These are phyloP conservation scores for Xylariaceae sp. DNA, from an alignment of 2,329 filamentous ascomycete species.

Conservation along the genomic window DNA sequence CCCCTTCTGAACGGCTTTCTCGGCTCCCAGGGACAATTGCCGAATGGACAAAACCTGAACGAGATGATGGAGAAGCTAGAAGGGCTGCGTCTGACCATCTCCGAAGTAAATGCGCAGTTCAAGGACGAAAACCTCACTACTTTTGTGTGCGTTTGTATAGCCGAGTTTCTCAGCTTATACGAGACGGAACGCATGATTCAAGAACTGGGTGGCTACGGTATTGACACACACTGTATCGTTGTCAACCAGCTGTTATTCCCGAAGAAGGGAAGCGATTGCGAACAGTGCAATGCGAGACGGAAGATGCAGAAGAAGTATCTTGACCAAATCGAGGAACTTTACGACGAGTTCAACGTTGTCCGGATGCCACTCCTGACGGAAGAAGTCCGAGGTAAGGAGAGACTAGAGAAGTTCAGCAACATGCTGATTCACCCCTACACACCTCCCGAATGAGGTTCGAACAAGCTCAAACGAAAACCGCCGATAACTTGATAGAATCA, in stretches of 20 bases:
- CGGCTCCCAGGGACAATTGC: constrained; percentile 68
- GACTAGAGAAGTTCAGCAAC: constrained; percentile 82
- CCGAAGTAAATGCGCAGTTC: constrained; percentile 96
- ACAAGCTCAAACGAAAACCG: background rate
- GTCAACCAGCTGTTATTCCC: constrained; percentile 98
- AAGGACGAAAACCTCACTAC: constrained; percentile 94
- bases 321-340: constrained; percentile 96
- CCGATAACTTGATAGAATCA: background rate
- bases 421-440: constrained; percentile 76
- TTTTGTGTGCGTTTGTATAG: constrained; percentile 97
- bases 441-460: constrained; percentile 49
- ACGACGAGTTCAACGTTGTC: constrained; percentile 98
- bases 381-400: constrained; percentile 93
- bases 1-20: constrained; percentile 93
- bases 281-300: constrained; percentile 88
- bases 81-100: constrained; percentile 84
- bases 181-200: constrained; percentile 99
- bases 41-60: constrained; percentile 87
- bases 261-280: constrained; percentile 75
- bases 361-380: constrained; percentile 96
- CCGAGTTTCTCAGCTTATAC: constrained; percentile 93
- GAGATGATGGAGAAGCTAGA: constrained; percentile 96
- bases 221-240: constrained; percentile 95
- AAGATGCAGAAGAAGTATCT: constrained; percentile 99
- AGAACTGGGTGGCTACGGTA: constrained; percentile 86